Percentiles rank a stretch among this genome's conserved stretches.
phyloP scores from a whole-genome alignment of 2,329 filamentous ascomycete species.

The Penicillium sp. region DNA sequence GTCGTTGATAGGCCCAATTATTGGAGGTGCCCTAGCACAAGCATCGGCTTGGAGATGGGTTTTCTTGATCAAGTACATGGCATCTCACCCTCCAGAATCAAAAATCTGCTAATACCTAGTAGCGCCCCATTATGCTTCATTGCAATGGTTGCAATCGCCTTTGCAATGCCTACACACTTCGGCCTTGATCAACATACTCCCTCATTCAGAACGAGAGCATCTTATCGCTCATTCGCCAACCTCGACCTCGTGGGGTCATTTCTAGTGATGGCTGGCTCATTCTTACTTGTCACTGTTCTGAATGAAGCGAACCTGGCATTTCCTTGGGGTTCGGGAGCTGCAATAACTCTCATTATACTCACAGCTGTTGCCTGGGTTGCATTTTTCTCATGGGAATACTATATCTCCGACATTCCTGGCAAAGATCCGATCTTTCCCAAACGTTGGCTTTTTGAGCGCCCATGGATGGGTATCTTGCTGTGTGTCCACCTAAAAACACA shows the following conservation, averaged over 20 bases:
- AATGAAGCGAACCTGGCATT: constrained; percentile 46
- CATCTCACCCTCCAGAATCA: background rate
- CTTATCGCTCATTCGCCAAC: constrained; percentile 25
- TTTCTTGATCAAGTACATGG: constrained; percentile 27
- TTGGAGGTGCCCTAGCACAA: constrained; percentile 26
- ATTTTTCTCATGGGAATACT: constrained; percentile 35
- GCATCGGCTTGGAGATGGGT: constrained; percentile 28
- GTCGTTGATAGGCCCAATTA: constrained; percentile 24
- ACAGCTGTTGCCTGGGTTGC: constrained; percentile 28
- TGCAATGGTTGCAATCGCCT: constrained; percentile 18
- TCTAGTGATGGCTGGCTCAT: constrained; percentile 41
- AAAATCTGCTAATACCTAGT: background rate
- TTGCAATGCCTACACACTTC: constrained; percentile 24
- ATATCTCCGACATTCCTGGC: constrained; percentile 19
- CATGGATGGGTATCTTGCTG: constrained; percentile 30
- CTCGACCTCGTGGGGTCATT: constrained; percentile 23
- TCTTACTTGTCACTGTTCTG: constrained; percentile 48
- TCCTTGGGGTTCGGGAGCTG: constrained; percentile 40
- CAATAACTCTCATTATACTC: constrained; percentile 30
- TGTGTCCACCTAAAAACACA: constrained; percentile 1
- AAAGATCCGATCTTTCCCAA: constrained; percentile 31
- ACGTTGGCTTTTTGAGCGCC: constrained; percentile 24
- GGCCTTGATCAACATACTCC: constrained; percentile 26
- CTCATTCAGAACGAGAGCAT: constrained; percentile 25
- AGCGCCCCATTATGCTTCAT: constrained; percentile 20